Evolutionary conservation across 1,284 basidiomycete species (phyloP), one percentile per base, ranked within the genome.

Genomic region (Fistulina hepatica): DNA sequence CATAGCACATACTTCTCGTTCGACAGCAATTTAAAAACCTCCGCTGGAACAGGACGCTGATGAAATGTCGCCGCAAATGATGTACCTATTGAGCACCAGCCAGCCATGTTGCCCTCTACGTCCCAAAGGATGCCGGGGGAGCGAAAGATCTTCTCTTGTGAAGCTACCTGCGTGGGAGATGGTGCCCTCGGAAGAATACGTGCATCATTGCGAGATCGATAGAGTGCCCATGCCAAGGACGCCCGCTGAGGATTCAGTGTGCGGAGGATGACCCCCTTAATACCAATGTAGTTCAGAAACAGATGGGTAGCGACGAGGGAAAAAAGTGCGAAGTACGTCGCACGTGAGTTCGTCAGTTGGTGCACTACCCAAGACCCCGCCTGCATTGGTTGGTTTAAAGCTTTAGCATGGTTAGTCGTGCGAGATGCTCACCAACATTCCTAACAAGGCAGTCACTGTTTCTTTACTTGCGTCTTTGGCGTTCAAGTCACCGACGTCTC

Each of bases 391-490:
- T 26, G 9, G 28, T 33, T n/a, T 25, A 25, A 25, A 9, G 9
- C 9, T 25, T n/a, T 9, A n/a, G 24, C n/a, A 25, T 25, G 24
- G 9, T 25, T 25, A 9, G 10, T 12, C 10, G 30, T 23, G 12
- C 24, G 27, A 15, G 21, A 13, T 28, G 1, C n/a, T 52, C 41
- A 79, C 78, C 52, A 81, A 48, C 70, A 80, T 76, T 15, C 79
- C 79, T 2, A 73, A 48, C 16, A 81, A 64, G 1, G 73, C 73
- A 5, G 81, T 57, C 0, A 80, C 70, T 0, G 79, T 81, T 52
- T 81, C 77, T 47, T 76, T 76, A 52, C 77, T 80, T 0, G 71
- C 66, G 44, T 79, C 76, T 51, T 82, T 82, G 2, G 78, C 79
- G 41, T 72, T 80, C 24, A 81, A 57, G 46, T 81, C 79, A 1